Base-by-base conservation (phyloP, 805 yeast species). In the Saccharomycopsis sp. region DNA sequence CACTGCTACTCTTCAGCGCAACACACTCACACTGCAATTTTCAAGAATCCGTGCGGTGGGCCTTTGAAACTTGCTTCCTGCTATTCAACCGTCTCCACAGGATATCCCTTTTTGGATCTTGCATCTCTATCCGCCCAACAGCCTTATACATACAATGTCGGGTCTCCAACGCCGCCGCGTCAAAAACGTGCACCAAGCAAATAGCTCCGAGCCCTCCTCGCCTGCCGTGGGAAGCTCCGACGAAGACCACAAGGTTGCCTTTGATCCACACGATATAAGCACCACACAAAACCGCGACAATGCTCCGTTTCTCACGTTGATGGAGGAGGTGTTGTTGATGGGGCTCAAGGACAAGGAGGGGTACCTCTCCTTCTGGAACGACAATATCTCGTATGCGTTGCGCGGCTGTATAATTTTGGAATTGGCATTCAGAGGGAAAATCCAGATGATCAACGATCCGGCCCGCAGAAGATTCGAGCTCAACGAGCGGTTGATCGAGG, bases 301-400 rank as follows among this genome's bases (percentile, higher is more conserved):
- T 55, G 73, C 75, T 53, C 99, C 99, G 1, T 75, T 83, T 50
- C 77, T 94, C 64, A 94, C 99, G 0, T 74, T 94, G 64, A 91
- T 94, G 97, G 99, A 94, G 72, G 99, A 94, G 72, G 97, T 94
- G 4, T 75, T 94, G 63, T 78, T 94, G 62, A 80, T 94, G 75
- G 99, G 99, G 3, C 79, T 94, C 63, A 91, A 92, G 68, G 98
- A 94, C 72, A 87, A 88, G 65, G 98, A 94, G 72, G 99, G 99
- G 12, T 91, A 92, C 71, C 77, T 94, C 51, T 90, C 97, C 29
- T 94, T 94, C 73, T 94, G 99, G 99, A 94, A 94, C 70, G 99
- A 94, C 72, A 91, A 90, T 72, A 91, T 94, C 56, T 90, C 97
- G 23, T 94, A 94, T 73, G 97, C 97, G 1, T 78, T 94, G 60